Evolutionary conservation across 2,329 filamentous ascomycete genomes (phyloP).

Genomic region (Colletotrichum paranaense): DNA sequence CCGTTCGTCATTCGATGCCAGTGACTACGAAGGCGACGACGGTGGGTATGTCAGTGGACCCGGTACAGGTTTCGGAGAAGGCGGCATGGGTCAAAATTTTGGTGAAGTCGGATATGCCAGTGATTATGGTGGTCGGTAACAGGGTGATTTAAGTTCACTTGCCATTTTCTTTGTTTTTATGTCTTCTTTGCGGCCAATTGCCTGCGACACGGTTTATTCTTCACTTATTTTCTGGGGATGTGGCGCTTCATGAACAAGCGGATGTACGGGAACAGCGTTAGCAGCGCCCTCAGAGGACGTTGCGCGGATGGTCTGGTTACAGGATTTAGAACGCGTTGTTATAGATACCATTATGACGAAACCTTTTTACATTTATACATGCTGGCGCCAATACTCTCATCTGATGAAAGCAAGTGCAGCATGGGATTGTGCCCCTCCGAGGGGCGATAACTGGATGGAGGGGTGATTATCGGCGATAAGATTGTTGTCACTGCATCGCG

Average conservation of each 20-base stretch:
- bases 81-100: constrained; percentile 65
- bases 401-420: background rate
- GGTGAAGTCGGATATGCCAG: constrained; percentile 65
- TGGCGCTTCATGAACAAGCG: constrained; percentile 29
- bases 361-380: background rate
- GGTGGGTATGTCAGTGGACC: constrained; percentile 74
- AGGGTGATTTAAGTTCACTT: background rate
- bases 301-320: constrained; percentile 30
- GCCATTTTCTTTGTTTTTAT: constrained; percentile 9
- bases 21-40: constrained; percentile 80
- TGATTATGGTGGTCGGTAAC: constrained; percentile 60
- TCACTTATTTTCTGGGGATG: background rate
- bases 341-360: constrained; percentile 36
- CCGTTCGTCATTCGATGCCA: constrained; percentile 84
- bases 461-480: constrained; percentile 2
- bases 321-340: constrained; percentile 32
- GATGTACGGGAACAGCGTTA: constrained; percentile 27
- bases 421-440: background rate
- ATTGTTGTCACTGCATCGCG: constrained; percentile 9
- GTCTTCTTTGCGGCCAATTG: constrained; percentile 12
- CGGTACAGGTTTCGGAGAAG: constrained; percentile 69
- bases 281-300: constrained; percentile 1
- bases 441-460: background rate
- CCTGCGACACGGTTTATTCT: constrained; percentile 9
- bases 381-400: background rate